These are phyloP conservation scores for Ustilago vetiveriae DNA, from an alignment of 1,284 basidiomycete genomes.

Conservation along the genomic window DNA sequence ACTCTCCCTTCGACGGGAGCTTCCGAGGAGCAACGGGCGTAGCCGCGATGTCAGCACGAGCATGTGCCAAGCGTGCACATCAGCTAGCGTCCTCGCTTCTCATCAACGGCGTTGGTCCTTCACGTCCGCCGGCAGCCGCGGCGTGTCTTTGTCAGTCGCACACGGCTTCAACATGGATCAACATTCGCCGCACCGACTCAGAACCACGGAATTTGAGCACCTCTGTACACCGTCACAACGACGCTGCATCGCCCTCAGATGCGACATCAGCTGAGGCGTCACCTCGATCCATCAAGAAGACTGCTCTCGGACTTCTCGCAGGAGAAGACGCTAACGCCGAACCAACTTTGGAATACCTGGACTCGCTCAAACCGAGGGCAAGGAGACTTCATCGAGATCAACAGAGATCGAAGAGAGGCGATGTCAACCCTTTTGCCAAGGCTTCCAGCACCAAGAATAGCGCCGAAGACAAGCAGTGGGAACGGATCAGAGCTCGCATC, in stretches of 20 bases:
- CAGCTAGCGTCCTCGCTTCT: constrained; percentile 25
- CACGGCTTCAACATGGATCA: neutral
- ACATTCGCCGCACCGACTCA: neutral
- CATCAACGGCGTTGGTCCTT: constrained; percentile 25
- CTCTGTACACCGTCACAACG: neutral
- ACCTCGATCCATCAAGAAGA: neutral
- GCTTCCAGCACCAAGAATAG: neutral
- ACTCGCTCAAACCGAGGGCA: constrained; percentile 31
- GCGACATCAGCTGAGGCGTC: neutral
- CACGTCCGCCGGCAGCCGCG: constrained; percentile 14
- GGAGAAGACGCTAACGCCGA: constrained; percentile 32
- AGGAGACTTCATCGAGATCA: neutral
- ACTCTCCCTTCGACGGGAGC: neutral
- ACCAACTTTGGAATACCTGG: constrained; percentile 43
- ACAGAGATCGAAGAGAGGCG: constrained; percentile 1
- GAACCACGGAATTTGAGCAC: constrained; percentile 14
- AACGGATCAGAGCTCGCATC: constrained; percentile 28
- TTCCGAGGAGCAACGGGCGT: neutral
- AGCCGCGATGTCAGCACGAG: constrained; percentile 24
- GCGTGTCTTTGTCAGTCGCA: constrained; percentile 14
- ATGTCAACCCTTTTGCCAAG: constrained; percentile 29
- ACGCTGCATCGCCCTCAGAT: neutral
- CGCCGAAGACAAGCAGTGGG: constrained; percentile 40
- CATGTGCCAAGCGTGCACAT: constrained; percentile 28
- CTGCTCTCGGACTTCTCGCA: constrained; percentile 8